Evolutionary conservation across 148 eudicot genomes (phyloP).

Genomic region (Rheum nobile): DNA sequence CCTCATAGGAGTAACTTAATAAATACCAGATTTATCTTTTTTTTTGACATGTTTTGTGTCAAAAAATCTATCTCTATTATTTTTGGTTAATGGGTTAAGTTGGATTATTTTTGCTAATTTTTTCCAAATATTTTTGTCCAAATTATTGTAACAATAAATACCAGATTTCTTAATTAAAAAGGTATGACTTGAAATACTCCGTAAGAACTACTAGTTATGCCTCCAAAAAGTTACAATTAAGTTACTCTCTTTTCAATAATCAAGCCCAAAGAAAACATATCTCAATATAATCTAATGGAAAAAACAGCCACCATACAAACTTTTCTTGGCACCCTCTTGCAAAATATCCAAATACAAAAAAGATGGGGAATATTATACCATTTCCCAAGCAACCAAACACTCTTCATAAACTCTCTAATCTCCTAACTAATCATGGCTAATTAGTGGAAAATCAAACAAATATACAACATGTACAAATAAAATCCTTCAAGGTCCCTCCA

Average conservation of each 20-base stretch:
- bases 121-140: too few relatives aligned
- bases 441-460: constrained; percentile 21
- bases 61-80: too few relatives aligned
- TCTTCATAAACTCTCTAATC: constrained; percentile 12
- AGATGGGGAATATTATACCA: constrained; percentile 7
- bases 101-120: too few relatives aligned
- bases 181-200: too few relatives aligned
- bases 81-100: too few relatives aligned
- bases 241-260: background rate
- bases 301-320: constrained; percentile 1
- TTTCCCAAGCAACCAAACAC: constrained; percentile 17
- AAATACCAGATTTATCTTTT: too few relatives aligned
- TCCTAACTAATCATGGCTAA: constrained; percentile 28
- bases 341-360: background rate
- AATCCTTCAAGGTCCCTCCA: constrained; percentile 19
- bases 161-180: too few relatives aligned
- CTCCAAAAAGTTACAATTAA: background rate
- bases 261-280: background rate
- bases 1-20: too few relatives aligned
- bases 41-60: too few relatives aligned
- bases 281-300: background rate
- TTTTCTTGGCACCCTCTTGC: background rate
- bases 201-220: background rate
- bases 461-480: constrained; percentile 30
- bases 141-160: too few relatives aligned